A percentile compares a stretch with the other conserved stretches of the same genome.
Evolutionary conservation across 306 rosid species (phyloP).

Genomic region (Corylus avellana): DNA sequence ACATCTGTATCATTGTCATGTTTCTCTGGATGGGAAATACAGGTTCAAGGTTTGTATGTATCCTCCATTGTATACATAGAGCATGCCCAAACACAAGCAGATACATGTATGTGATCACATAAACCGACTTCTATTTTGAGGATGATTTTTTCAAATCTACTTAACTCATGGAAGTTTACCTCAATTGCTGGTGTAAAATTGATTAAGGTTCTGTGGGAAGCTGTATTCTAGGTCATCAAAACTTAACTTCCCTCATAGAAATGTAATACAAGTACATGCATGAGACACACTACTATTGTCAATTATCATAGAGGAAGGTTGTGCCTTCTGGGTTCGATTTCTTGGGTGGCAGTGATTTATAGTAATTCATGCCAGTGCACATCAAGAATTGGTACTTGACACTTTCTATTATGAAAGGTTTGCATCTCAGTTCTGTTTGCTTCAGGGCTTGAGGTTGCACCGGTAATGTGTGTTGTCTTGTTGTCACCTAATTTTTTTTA

Average conservation of each 20-base stretch:
- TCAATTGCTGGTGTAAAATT: neutral
- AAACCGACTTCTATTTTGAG: neutral
- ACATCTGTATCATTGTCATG: constrained; percentile 56
- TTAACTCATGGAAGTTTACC: neutral
- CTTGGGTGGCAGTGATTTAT: neutral
- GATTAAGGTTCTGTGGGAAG: neutral
- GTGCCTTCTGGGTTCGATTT: neutral
- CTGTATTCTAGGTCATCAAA: neutral
- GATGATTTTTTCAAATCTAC: neutral
- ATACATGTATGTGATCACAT: neutral
- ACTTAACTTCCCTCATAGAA: neutral
- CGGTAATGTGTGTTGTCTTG: neutral
- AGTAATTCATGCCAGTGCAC: neutral
- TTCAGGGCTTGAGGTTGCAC: neutral
- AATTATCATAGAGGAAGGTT: neutral
- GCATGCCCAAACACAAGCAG: neutral
- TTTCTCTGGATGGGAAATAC: constrained; percentile 49
- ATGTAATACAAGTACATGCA: neutral
- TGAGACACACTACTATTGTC: neutral
- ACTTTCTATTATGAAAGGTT: neutral
- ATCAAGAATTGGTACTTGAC: neutral
- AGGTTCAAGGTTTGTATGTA: constrained; percentile 63
- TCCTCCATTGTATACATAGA: neutral
- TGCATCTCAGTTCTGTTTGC: neutral
- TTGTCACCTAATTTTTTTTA: neutral